Percentiles rank a stretch among this genome's conserved stretches.
Conservation (phyloP, 2,329 filamentous ascomycete genomes). For the Lanzia echinophila region DNA sequence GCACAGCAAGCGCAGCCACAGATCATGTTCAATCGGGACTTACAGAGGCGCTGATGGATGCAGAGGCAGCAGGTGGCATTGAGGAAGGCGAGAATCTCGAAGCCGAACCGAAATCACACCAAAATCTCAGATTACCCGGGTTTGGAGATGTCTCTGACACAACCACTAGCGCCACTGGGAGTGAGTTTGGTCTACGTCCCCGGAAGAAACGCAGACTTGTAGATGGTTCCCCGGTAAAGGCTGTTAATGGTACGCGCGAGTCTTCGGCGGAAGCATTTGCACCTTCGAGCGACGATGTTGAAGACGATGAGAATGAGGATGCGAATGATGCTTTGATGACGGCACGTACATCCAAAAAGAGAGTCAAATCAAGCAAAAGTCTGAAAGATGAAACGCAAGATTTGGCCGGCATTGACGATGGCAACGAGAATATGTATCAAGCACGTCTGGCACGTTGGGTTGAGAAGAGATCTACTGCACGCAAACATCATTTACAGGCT, state of each 20-base stretch:
- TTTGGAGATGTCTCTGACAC: slow-evolving; percentile 49
- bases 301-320: slow-evolving; percentile 19
- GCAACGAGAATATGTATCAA: slow-evolving; percentile 77
- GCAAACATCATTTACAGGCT: slow-evolving; percentile 36
- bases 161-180: slow-evolving; percentile 33
- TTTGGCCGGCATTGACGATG: slow-evolving; percentile 63
- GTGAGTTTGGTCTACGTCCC: slow-evolving; percentile 52
- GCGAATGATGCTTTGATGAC: slow-evolving; percentile 35
- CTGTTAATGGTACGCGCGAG: slow-evolving; percentile 17
- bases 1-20: slow-evolving; percentile 51
- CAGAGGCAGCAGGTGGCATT: slow-evolving; percentile 59
- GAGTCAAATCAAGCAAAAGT: slow-evolving; percentile 12
- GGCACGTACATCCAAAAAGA: slow-evolving; percentile 35
- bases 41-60: slow-evolving; percentile 72
- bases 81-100: slow-evolving; percentile 35
- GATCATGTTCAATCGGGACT: slow-evolving; percentile 61
- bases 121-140: slow-evolving; percentile 65
- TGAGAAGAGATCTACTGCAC: slow-evolving; percentile 52
- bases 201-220: slow-evolving; percentile 47
- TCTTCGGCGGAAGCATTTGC: slow-evolving; percentile 25
- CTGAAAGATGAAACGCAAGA: slow-evolving; percentile 30
- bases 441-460: slow-evolving; percentile 71
- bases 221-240: slow-evolving; percentile 26
- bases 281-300: slow-evolving; percentile 20
- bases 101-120: slow-evolving; percentile 54